Evolutionary conservation across 2,329 filamentous ascomycete species (phyloP).

Genomic region (Pezicula radicicola): DNA sequence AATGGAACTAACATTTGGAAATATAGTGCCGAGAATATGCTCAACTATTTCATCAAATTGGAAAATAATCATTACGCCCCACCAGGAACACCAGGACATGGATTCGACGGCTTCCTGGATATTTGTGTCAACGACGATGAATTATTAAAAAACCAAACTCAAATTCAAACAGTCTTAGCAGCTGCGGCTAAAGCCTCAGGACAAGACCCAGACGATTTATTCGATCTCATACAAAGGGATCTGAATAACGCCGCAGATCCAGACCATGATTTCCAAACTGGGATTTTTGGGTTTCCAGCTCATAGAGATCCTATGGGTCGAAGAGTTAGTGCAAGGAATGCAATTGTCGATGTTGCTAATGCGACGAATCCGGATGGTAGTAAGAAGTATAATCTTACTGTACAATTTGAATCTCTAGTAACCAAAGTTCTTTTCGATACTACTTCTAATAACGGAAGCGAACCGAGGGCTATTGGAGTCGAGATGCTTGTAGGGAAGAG

Average conservation of each 20-base stretch:
- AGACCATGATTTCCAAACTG: conserved; percentile 15
- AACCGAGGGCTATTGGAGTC: conserved; percentile 36
- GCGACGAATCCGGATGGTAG: conserved; percentile 12
- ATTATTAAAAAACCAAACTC: conserved; percentile 5
- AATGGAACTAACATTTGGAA: too few relatives aligned
- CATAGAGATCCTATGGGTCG: conserved; percentile 11
- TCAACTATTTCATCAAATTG: conserved; percentile 4
- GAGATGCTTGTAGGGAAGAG: conserved; percentile 38
- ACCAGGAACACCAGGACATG: conserved; percentile 11
- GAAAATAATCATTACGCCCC: conserved; percentile 5
- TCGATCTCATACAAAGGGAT: conserved; percentile 14
- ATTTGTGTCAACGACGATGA: conserved; percentile 9
- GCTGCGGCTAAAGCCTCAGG: conserved; percentile 13
- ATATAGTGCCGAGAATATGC: not conserved
- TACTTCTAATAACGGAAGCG: conserved; percentile 18
- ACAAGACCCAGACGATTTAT: conserved; percentile 12
- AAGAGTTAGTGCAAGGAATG: conserved; percentile 19
- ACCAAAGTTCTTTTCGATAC: conserved; percentile 38
- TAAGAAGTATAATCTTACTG: conserved; percentile 3
- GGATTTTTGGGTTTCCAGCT: conserved; percentile 22
- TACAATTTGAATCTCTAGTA: conserved; percentile 24
- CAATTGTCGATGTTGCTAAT: conserved; percentile 19
- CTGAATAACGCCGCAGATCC: conserved; percentile 17
- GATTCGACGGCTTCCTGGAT: conserved; percentile 27
- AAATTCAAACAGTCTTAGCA: conserved; percentile 10